Percentiles rank a stretch among this genome's conserved stretches.
Conservation (phyloP, 192 early-diverging fungal species). For the Globomyces pollinis-pini region DNA sequence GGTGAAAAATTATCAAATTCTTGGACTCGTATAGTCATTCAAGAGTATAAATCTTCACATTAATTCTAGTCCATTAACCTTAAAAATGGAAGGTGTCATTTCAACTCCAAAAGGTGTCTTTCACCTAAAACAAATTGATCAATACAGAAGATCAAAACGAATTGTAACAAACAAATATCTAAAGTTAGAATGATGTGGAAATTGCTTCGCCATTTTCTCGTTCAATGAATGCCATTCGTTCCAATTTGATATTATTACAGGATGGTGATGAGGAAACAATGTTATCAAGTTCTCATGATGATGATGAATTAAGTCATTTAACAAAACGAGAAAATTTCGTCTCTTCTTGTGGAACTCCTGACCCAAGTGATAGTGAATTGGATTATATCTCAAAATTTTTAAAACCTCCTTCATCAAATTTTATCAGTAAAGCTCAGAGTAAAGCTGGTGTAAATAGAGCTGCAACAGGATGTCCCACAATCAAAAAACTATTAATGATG, state of each 20-base stretch:
- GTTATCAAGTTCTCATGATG: too few relatives aligned
- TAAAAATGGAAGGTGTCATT: too few relatives aligned
- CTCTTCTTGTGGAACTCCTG: not conserved
- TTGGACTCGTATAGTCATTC: too few relatives aligned
- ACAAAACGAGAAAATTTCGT: too few relatives aligned
- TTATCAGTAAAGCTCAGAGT: not conserved
- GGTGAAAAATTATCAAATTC: too few relatives aligned
- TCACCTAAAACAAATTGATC: slow-evolving; percentile 25
- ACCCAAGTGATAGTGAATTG: not conserved
- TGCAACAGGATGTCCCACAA: not conserved
- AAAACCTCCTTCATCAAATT: too few relatives aligned
- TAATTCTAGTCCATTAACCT: too few relatives aligned
- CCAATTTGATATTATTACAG: slow-evolving; percentile 24
- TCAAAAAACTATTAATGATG: slow-evolving; percentile 32
- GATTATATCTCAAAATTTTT: too few relatives aligned
- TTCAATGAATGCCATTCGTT: not conserved
- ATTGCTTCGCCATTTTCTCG: slow-evolving; percentile 22
- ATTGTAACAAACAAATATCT: slow-evolving; percentile 3
- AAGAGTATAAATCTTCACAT: too few relatives aligned
- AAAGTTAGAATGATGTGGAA: slow-evolving; percentile 21
- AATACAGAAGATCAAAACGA: slow-evolving; percentile 18
- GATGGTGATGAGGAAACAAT: too few relatives aligned
- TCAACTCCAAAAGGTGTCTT: too few relatives aligned
- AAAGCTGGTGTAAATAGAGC: not conserved
- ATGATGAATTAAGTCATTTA: too few relatives aligned